These are phyloP conservation scores for Clonostachys solani DNA, from an alignment of 2,329 filamentous ascomycete genomes.

Conservation along the genomic window DNA sequence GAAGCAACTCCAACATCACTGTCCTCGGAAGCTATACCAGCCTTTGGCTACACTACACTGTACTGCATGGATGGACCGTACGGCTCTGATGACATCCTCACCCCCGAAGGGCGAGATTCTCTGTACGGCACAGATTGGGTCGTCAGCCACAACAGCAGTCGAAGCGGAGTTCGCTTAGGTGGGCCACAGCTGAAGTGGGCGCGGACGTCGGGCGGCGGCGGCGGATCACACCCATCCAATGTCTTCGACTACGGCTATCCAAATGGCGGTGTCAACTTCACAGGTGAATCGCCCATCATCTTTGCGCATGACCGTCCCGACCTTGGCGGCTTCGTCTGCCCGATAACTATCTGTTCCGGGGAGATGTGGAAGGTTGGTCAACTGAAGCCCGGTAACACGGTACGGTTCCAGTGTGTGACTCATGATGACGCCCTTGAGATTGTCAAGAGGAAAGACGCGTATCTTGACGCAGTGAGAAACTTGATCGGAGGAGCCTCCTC, in stretches of 20 bases:
- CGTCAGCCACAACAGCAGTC: slow-evolving; percentile 55
- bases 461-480: too few species aligned
- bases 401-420: neutral
- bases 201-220: slow-evolving; percentile 55
- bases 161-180: slow-evolving; percentile 55
- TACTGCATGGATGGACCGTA: slow-evolving; percentile 23
- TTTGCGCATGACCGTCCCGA: slow-evolving; percentile 56
- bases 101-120: slow-evolving; percentile 46
- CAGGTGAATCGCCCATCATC: slow-evolving; percentile 56
- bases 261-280: slow-evolving; percentile 55
- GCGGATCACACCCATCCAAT: slow-evolving; percentile 58
- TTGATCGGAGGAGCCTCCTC: too few species aligned
- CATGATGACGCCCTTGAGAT: neutral
- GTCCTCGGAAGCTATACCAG: slow-evolving; percentile 2
- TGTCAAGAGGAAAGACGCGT: too few species aligned
- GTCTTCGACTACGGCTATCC: slow-evolving; percentile 6
- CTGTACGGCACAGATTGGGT: slow-evolving; percentile 55
- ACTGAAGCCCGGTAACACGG: slow-evolving; percentile 50
- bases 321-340: slow-evolving; percentile 55
- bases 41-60: slow-evolving; percentile 5
- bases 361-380: slow-evolving; percentile 61
- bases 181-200: slow-evolving; percentile 57
- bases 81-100: slow-evolving; percentile 20
- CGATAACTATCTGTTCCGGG: slow-evolving; percentile 49
- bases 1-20: neutral